Percentiles rank a stretch among this genome's conserved stretches.
These are phyloP conservation scores for Malassezia psittaci DNA, from an alignment of 1,284 basidiomycete species.

Conservation along the genomic window DNA sequence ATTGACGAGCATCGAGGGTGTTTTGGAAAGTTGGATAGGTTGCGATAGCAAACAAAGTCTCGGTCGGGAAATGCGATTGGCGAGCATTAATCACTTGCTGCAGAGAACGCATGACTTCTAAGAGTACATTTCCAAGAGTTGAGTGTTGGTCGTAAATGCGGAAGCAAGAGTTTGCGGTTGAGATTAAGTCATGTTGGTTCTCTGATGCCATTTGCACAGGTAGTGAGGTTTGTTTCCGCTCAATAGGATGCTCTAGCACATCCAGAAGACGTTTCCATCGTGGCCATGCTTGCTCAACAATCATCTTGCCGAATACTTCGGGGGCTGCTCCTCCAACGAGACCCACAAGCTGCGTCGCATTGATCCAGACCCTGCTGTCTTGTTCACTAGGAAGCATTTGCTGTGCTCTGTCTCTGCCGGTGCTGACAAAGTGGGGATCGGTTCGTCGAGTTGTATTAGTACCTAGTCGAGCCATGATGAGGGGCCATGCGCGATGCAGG, in stretches of 20 bases:
- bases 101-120: conserved; percentile 2
- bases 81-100: background rate
- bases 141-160: conserved; percentile 6
- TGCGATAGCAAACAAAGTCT: conserved; percentile 1
- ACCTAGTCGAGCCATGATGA: conserved; percentile 34
- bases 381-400: conserved; percentile 17
- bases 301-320: conserved; percentile 28
- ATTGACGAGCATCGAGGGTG: conserved; percentile 12
- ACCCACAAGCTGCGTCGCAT: conserved; percentile 25
- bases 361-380: conserved; percentile 30
- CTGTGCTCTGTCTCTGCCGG: background rate
- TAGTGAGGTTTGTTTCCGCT: too few relatives aligned
- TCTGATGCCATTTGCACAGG: too few relatives aligned
- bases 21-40: conserved; percentile 8
- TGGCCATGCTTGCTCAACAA: conserved; percentile 38
- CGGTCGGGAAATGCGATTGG: background rate
- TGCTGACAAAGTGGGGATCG: background rate
- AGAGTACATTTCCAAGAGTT: background rate
- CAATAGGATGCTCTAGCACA: background rate
- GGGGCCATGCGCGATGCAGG: conserved; percentile 38
- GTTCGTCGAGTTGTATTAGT: background rate
- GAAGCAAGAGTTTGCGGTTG: background rate
- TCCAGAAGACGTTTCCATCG: conserved; percentile 22
- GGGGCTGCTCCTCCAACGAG: conserved; percentile 17
- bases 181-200: too few relatives aligned